Evolutionary conservation across 768 basidiomycete species (phyloP), one percentile per base, ranked within the genome.

Genomic region (Boletus pseudo-olivaceus): DNA sequence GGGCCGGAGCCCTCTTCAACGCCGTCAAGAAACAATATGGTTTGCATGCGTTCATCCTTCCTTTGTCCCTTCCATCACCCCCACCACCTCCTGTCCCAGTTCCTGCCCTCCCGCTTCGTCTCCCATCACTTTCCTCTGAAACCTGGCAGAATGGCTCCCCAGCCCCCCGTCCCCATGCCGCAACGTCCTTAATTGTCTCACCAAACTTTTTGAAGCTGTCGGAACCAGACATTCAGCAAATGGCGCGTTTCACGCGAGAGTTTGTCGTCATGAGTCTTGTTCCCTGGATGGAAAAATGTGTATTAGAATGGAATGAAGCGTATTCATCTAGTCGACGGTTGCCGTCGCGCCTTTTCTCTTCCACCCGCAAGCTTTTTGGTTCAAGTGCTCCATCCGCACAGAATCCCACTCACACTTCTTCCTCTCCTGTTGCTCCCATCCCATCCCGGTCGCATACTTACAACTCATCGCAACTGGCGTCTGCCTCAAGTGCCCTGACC

Each of bases 251-350:
- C 62, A 80, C 91, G 10, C 81, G 93, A 42, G 95, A 97, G 69
- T 88, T 98, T 61, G 78, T 92, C 4, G 84, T 87, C 11, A 92
- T 90, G 84, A 94, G 90, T 65, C 71, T 98, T 42, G 69, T 98
- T 3, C 95, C 95, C 1, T 98, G 91, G 91, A 95, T 98, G 92
- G 96, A 98, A 73, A 91, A 87, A 64, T 87, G 86, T 68, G 89
- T 95, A 6, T 61, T 92, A 43, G 91, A 96, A 58, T 96, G 94
- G 92, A 98, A 97, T 67, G 95, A 98, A 74, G 77, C 77, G 78
- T 89, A 87, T 69, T 82, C 83, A 4, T 88, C 88, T 7, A 87
- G 84, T 14, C 82, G 88, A 48, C 78, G 90, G 14, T 73, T 93
- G n/a, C 88, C 90, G 6, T 92, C 84, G 1, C 85, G 90, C 6